phyloP scores from a whole-genome alignment of 495 filamentous ascomycete species.

The Sporormia fimetaria region DNA sequence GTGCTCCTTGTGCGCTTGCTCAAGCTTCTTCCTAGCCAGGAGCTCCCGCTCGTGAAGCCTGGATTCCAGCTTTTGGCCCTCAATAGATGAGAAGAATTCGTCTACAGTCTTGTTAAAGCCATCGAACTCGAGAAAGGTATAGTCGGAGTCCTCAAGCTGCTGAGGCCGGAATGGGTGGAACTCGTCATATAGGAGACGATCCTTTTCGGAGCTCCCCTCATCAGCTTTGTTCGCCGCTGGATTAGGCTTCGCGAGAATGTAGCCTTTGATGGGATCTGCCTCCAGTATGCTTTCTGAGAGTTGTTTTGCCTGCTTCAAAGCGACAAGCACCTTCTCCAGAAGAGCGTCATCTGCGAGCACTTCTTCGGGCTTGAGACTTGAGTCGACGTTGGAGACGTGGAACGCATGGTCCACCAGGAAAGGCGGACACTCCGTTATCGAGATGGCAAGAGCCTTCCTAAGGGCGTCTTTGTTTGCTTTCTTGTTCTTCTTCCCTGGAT shows the following conservation, averaged over 20 bases:
- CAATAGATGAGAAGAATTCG: constrained; percentile 91
- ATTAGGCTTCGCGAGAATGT: constrained; percentile 70
- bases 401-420: constrained; percentile 80
- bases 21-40: constrained; percentile 68
- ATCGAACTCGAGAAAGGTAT: constrained; percentile 60
- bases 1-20: constrained; percentile 70
- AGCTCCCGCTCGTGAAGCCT: constrained; percentile 69
- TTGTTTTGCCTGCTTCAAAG: constrained; percentile 55
- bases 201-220: constrained; percentile 23
- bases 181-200: constrained; percentile 69
- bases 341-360: constrained; percentile 56
- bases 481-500: constrained; percentile 56
- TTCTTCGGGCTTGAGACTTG: constrained; percentile 49
- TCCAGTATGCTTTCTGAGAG: constrained; percentile 51
- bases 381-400: constrained; percentile 53
- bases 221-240: constrained; percentile 20
- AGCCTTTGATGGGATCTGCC: constrained; percentile 53
- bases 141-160: constrained; percentile 58
- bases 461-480: constrained; percentile 63
- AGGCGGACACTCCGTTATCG: constrained; percentile 77
- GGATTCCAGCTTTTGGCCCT: constrained; percentile 85
- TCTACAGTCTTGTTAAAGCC: constrained; percentile 89
- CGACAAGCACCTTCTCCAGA: constrained; percentile 49
- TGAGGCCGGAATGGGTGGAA: constrained; percentile 87
- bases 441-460: constrained; percentile 65